These are phyloP conservation scores for Penicillium tannophilum DNA, from an alignment of 495 filamentous ascomycete species.

Conservation along the genomic window DNA sequence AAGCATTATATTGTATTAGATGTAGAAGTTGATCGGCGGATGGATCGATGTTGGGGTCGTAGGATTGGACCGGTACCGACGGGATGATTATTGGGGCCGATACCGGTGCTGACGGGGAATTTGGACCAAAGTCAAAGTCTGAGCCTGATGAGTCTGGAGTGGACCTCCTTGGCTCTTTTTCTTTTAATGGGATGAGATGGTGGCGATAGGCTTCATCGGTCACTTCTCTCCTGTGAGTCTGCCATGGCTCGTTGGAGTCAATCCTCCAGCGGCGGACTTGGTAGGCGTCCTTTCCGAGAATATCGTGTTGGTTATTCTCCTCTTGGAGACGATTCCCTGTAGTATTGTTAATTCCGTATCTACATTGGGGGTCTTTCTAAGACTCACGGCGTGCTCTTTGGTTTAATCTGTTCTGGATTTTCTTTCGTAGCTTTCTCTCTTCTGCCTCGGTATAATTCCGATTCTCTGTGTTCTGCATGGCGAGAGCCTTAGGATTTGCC, in stretches of 20 bases:
- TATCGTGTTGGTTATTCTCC: background rate
- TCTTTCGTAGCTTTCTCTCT: conserved; percentile 14
- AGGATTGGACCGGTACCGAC: background rate
- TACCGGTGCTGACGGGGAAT: background rate
- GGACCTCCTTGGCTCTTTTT: background rate
- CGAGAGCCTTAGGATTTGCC: too few species aligned
- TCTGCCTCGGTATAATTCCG: background rate
- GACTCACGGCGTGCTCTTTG: conserved; percentile 21
- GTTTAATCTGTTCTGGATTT: conserved; percentile 22
- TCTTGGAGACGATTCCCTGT: conserved; percentile 10
- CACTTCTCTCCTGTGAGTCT: background rate
- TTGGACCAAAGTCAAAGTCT: background rate
- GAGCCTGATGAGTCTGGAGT: background rate
- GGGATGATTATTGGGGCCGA: background rate
- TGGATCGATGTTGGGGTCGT: background rate
- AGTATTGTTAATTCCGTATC: background rate
- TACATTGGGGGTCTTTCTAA: background rate
- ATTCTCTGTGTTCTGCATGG: background rate
- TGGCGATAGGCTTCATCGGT: background rate
- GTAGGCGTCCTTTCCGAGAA: background rate
- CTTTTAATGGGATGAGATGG: background rate
- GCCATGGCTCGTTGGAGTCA: conserved; percentile 1
- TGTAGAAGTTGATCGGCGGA: conserved; percentile 23
- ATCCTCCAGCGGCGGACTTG: conserved; percentile 11
- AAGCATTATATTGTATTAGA: conserved; percentile 56